Conservation (phyloP, 2,329 filamentous ascomycete genomes). For the Neofusicoccum laricinum region DNA sequence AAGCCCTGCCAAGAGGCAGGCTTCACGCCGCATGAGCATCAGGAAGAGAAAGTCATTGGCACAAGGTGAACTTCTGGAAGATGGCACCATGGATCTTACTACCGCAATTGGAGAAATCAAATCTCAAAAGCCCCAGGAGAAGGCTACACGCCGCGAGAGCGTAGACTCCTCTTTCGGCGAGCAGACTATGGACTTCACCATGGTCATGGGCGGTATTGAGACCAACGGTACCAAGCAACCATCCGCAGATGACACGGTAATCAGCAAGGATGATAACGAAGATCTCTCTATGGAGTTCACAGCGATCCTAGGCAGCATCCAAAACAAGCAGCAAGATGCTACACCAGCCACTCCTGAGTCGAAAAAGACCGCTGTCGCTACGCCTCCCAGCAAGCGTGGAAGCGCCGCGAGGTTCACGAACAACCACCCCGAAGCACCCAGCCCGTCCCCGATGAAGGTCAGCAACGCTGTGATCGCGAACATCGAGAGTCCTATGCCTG, state of each 20-base stretch:
- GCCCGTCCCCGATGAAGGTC: constrained; percentile 13
- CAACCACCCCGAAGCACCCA: constrained; percentile 15
- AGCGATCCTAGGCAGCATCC: constrained; percentile 46
- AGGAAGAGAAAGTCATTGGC: constrained; percentile 39
- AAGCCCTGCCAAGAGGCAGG: constrained; percentile 35
- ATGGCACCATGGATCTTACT: constrained; percentile 40
- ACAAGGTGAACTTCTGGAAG: constrained; percentile 35
- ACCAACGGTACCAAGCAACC: background rate
- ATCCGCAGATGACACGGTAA: background rate
- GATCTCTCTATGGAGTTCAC: constrained; percentile 55
- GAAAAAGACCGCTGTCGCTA: background rate
- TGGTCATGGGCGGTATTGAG: constrained; percentile 38
- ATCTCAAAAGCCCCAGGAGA: constrained; percentile 2
- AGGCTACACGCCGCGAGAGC: constrained; percentile 23
- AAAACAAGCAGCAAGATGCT: constrained; percentile 19
- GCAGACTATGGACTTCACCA: constrained; percentile 40
- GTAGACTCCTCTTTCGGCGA: constrained; percentile 29
- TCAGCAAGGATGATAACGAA: constrained; percentile 33
- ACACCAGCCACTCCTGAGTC: constrained; percentile 20
- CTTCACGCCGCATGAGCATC: constrained; percentile 34
- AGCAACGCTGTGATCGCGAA: constrained; percentile 8
- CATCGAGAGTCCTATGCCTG: background rate
- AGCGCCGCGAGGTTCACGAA: constrained; percentile 16
- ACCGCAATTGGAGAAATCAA: constrained; percentile 38
- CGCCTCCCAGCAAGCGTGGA: constrained; percentile 16